phyloP scores from a whole-genome alignment of 352 stramenopile species.

The Globisporangium heterothallicum region DNA sequence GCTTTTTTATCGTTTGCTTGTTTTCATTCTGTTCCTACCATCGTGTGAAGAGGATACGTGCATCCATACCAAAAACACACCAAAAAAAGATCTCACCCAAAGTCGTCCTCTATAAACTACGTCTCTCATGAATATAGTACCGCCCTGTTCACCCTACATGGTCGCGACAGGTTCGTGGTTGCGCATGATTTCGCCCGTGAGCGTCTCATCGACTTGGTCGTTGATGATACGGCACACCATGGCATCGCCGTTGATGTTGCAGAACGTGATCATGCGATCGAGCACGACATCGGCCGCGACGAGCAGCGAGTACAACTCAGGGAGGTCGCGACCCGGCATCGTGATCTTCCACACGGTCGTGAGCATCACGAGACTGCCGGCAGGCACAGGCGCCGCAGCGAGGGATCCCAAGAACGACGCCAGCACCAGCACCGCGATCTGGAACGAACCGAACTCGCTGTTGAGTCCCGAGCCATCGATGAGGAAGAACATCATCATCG shows the following conservation, averaged over 20 bases:
- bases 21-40: too few relatives aligned
- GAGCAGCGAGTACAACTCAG: conserved; percentile 55
- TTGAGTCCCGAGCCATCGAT: conserved; percentile 44
- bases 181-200: conserved; percentile 18
- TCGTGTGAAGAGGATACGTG: too few relatives aligned
- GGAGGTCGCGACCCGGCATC: conserved; percentile 45
- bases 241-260: conserved; percentile 71
- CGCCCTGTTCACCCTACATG: conserved; percentile 7
- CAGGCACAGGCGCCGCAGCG: conserved; percentile 51
- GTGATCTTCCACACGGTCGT: conserved; percentile 68
- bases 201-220: conserved; percentile 30
- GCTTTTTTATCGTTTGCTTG: too few relatives aligned
- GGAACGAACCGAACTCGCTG: conserved; percentile 24
- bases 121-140: not conserved
- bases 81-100: too few relatives aligned
- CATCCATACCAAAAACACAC: too few relatives aligned
- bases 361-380: conserved; percentile 55
- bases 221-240: conserved; percentile 71
- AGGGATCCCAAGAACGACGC: conserved; percentile 56
- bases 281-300: conserved; percentile 65
- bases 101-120: too few relatives aligned
- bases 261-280: conserved; percentile 65
- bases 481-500: conserved; percentile 70
- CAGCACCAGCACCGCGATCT: conserved; percentile 46
- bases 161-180: conserved; percentile 15